Base-by-base conservation (phyloP, 139 green algal species). In the Chlamydomonas sp. region DNA sequence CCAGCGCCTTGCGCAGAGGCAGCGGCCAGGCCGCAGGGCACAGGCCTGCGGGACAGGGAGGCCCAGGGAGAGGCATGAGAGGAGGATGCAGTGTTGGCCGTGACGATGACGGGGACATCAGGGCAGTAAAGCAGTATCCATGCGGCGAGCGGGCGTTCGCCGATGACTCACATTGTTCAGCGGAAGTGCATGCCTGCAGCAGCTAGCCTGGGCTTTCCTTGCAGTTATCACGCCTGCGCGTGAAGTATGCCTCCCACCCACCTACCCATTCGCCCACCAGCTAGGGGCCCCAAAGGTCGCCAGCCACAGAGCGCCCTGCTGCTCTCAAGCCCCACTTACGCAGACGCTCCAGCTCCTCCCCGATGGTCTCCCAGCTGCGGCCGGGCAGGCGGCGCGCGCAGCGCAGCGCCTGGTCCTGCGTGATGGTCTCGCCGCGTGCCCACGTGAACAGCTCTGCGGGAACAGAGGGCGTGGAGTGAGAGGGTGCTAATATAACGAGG, bases 311-410 rank as follows among this genome's bases (percentile, higher is more conserved):
- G 12, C 31, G 64, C 9, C 20, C 58, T 57, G 8, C 66, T 3
- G 64, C 1, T 5, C 0, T 16, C 63, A 15, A 1, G 15, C 62
- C 62, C 10, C 66, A 79, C 85, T 84, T n/a, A 84, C 85, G 68
- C 67, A 98, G 84, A 63, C 87, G 88, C 6, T 86, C 72, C 15
- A 98, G 90, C 91, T 96, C 92, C 6, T 90, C 80, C 18, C 92
- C 90, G 7, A 97, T 79, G 10, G 94, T 92, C 91, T 98, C 95
- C 96, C 96, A 98, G 92, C 93, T 96, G 79, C 96, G 89, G 0
- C 96, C 96, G 5, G 96, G 96, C 86, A 95, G 91, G 2, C 96
- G 91, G 20, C 95, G 94, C 17, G 96, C 96, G 79, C 94, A 97
- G 15, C 82, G 84, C 88, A 95, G 93, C 14, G 92, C 92, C 71